phyloP scores from a whole-genome alignment of 2,329 filamentous ascomycete species.

The Fusarium goolgardi region DNA sequence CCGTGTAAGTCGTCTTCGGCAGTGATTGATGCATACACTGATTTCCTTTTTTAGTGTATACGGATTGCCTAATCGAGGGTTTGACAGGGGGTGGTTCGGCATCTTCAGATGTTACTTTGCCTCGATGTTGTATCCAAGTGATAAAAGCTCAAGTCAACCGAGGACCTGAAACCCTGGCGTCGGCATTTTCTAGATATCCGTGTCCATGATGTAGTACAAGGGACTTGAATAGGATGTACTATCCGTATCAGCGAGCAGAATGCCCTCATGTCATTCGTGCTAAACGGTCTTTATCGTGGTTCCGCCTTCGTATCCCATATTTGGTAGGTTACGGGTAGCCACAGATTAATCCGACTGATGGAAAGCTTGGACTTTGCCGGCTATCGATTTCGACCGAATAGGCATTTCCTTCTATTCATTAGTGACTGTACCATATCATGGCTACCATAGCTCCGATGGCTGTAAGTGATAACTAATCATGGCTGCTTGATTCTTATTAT shows the following conservation, averaged over 20 bases:
- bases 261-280: not conserved
- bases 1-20: constrained; percentile 9
- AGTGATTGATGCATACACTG: constrained; percentile 42
- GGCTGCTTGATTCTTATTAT: not conserved
- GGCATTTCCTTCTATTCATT: not conserved
- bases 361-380: not conserved
- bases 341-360: not conserved
- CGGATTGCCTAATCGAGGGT: constrained; percentile 41
- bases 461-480: constrained; percentile 14
- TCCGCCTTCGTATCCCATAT: not conserved
- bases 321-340: not conserved
- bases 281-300: not conserved
- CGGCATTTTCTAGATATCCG: not conserved
- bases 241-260: not conserved
- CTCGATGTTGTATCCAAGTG: not conserved
- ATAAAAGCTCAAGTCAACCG: not conserved
- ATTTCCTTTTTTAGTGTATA: constrained; percentile 41
- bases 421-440: not conserved
- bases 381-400: not conserved
- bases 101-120: constrained; percentile 1
- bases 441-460: not conserved
- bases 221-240: not conserved
- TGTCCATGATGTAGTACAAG: not conserved
- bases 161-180: not conserved
- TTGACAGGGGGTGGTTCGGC: not conserved